phyloP scores from a whole-genome alignment of 257 asterid genomes.

The Leonotis leonurus region DNA sequence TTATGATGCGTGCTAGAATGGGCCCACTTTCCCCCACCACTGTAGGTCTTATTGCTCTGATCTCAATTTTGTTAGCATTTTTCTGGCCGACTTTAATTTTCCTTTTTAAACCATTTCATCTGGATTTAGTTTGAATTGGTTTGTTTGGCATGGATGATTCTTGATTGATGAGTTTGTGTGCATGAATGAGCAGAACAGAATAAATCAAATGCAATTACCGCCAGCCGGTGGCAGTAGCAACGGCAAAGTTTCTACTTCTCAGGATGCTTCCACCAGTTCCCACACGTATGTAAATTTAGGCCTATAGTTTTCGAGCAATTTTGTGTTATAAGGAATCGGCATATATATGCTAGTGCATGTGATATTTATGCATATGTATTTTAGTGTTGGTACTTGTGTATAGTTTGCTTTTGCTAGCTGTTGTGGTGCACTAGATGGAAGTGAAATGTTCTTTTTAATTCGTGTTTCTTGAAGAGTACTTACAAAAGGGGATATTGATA shows the following conservation, averaged over 20 bases:
- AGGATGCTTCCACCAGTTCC: slow-evolving; percentile 27
- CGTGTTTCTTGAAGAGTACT: not conserved
- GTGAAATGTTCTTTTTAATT: not conserved
- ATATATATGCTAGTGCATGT: not conserved
- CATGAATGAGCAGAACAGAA: slow-evolving; percentile 30
- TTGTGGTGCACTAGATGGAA: not conserved
- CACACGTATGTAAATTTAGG: slow-evolving; percentile 26
- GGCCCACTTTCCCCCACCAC: slow-evolving; percentile 51
- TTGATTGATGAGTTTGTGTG: slow-evolving; percentile 4
- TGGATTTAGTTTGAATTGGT: not conserved
- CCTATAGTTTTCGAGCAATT: not conserved
- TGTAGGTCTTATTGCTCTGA: slow-evolving; percentile 27
- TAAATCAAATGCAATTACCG: slow-evolving; percentile 45
- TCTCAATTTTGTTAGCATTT: not conserved
- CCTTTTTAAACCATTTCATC: not conserved
- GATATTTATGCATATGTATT: not conserved
- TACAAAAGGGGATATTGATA: not conserved
- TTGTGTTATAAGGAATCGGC: not conserved
- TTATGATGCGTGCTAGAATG: slow-evolving; percentile 80
- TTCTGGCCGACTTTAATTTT: not conserved
- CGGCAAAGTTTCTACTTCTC: slow-evolving; percentile 24
- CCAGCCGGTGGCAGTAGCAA: slow-evolving; percentile 19
- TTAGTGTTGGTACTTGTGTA: not conserved
- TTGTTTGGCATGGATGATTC: not conserved
- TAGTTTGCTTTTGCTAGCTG: not conserved